Percentiles rank a stretch among this genome's conserved stretches.
phyloP scores from a whole-genome alignment of 1,139 yeast genomes.

The Kodamaea alishanica region DNA sequence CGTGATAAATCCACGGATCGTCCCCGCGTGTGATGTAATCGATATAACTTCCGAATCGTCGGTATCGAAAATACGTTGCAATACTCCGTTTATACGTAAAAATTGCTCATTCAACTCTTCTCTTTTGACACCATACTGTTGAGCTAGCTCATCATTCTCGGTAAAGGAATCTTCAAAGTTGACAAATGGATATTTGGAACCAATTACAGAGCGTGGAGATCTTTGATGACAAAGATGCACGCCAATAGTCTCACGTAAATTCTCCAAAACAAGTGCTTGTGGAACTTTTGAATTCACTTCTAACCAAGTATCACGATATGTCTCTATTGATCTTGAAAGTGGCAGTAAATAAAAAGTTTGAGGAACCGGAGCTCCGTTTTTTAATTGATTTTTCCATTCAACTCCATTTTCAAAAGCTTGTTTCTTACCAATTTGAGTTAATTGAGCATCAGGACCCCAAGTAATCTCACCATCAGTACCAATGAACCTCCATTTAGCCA shows the following conservation, averaged over 20 bases:
- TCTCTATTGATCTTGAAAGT: conserved; percentile 57
- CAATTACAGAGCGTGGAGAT: conserved; percentile 30
- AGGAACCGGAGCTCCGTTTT: conserved; percentile 53
- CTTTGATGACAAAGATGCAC: conserved; percentile 66
- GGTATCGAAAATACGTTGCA: conserved; percentile 48
- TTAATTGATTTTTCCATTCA: conserved; percentile 44
- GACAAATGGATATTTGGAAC: conserved; percentile 18
- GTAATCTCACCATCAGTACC: conserved; percentile 53
- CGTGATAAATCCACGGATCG: conserved; percentile 49
- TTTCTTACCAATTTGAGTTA: conserved; percentile 53
- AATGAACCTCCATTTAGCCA: conserved; percentile 52
- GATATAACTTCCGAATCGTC: conserved; percentile 40
- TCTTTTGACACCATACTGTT: conserved; percentile 28
- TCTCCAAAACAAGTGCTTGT: conserved; percentile 48
- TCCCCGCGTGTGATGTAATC: conserved; percentile 62
- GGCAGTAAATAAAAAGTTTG: conserved; percentile 58
- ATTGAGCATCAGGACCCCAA: conserved; percentile 69
- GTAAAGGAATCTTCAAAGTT: conserved; percentile 41
- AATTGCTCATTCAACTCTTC: conserved; percentile 50
- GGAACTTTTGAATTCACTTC: conserved; percentile 14
- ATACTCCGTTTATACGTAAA: conserved; percentile 44
- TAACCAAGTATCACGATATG: conserved; percentile 58
- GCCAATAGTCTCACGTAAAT: conserved; percentile 65
- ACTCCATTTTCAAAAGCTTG: conserved; percentile 44
- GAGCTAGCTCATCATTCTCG: conserved; percentile 44